Percentiles rank a stretch among this genome's conserved stretches.
These are phyloP conservation scores for Chrysanthemum makinoi DNA, from an alignment of 129 eudicot species.

Conservation along the genomic window DNA sequence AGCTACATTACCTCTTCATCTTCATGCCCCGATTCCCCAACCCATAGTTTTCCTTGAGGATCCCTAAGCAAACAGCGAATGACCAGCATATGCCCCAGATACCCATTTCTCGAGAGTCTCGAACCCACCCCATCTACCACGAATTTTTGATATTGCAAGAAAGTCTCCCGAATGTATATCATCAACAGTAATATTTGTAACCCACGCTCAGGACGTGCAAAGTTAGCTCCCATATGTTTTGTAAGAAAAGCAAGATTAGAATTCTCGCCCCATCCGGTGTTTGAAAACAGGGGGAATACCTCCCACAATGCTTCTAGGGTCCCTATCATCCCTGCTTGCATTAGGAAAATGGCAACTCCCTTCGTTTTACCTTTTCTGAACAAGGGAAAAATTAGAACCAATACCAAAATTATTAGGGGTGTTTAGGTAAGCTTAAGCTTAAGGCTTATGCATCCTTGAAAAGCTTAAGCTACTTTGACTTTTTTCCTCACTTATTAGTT, in stretches of 20 bases:
- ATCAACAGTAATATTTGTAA: conserved; percentile 62
- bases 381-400: not conserved
- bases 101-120: conserved; percentile 99
- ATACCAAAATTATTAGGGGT: too few species aligned
- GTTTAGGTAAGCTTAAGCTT: too few species aligned
- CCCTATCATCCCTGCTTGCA: conserved; percentile 98
- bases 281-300: conserved; percentile 85
- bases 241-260: conserved; percentile 78
- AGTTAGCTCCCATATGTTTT: conserved; percentile 85
- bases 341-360: conserved; percentile 85
- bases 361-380: conserved; percentile 53
- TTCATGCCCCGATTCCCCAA: conserved; percentile 99
- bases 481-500: too few species aligned
- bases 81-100: conserved; percentile 94
- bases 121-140: conserved; percentile 98
- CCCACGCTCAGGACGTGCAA: conserved; percentile 77
- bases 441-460: too few species aligned
- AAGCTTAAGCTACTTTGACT: too few species aligned
- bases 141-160: conserved; percentile 85
- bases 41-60: conserved; percentile 93
- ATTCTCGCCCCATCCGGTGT: conserved; percentile 90
- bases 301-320: conserved; percentile 89
- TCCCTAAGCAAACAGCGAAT: conserved; percentile 92
- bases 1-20: conserved; percentile 62
- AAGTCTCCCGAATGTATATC: conserved; percentile 97